A percentile compares a stretch with the other conserved stretches of the same genome.
These are phyloP conservation scores for Spergularia azorica DNA, from an alignment of 179 eudicot genomes.

Conservation along the genomic window DNA sequence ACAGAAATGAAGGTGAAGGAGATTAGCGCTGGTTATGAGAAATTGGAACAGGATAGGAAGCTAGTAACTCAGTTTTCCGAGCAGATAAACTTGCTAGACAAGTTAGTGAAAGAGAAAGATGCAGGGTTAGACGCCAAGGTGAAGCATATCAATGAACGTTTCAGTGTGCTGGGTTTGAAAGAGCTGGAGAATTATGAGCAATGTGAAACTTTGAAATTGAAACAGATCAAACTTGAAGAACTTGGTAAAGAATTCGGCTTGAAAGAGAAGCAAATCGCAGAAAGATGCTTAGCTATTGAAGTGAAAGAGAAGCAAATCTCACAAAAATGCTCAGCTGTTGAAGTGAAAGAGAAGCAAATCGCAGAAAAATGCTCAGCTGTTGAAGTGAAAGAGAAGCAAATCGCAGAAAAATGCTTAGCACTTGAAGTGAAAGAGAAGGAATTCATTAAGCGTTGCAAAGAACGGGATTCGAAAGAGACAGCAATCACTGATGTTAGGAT, in stretches of 20 bases:
- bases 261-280: background rate
- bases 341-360: too few species aligned
- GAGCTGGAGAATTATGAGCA: slow-evolving; percentile 1
- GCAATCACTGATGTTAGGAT: background rate
- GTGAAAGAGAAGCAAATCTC: background rate
- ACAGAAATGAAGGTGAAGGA: slow-evolving; percentile 1
- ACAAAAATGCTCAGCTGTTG: too few species aligned
- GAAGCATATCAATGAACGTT: slow-evolving; percentile 4
- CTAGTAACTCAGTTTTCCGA: background rate
- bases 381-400: too few species aligned
- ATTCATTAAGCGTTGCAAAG: too few species aligned
- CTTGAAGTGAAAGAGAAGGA: too few species aligned
- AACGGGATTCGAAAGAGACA: too few species aligned
- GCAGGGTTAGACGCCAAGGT: slow-evolving; percentile 12
- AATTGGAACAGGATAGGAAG: background rate
- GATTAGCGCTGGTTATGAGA: background rate
- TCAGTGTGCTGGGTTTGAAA: slow-evolving; percentile 6
- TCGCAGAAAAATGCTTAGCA: too few species aligned
- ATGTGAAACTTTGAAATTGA: slow-evolving; percentile 1
- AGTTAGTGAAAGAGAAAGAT: slow-evolving; percentile 1
- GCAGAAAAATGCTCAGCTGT: too few species aligned
- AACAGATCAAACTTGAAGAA: slow-evolving; percentile 1
- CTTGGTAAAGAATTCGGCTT: too few species aligned
- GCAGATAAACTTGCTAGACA: background rate
- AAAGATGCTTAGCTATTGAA: background rate